Base-by-base conservation (phyloP, 139 green algal genomes). In the Coelastrella sp. region DNA sequence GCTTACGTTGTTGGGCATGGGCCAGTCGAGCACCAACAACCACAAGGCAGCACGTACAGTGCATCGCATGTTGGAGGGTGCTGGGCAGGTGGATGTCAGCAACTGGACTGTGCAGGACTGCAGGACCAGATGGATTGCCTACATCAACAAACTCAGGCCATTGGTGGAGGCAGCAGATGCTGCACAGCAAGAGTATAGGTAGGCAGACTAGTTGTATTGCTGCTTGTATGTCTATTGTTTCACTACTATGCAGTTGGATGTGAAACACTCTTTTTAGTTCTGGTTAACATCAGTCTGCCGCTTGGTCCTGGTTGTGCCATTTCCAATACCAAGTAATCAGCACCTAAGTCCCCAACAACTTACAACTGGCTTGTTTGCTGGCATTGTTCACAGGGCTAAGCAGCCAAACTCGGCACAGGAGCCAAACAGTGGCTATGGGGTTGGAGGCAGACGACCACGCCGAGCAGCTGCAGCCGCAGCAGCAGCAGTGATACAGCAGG, bases 81-180 rank as follows among this genome's bases (percentile, higher is more conserved):
- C 78, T 2, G 41, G 60, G 0, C n/a, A 63, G n/a, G 62, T 75
- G 8, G 38, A 71, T 62, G 41, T 84, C 15, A 69, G 34, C 2
- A n/a, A 43, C 17, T 84, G 78, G 78, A 76, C 78, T 17, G 78
- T 75, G 23, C 53, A 74, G 59, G 78, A 84, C 62, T 84, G 78
- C 62, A 45, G 60, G 6, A 9, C 21, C n/a, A 35, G 62, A 15
- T 84, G 78, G 78, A 27, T 69, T 30, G 38, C 60, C 1, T 84
- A 84, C 41, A 27, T 84, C 5, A 60, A 69, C 15, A 40, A 53
- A 60, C 60, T 84, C 25, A 34, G 38, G 78, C 78, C 78, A 2
- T 60, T 84, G 40, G 34, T 84, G 27, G n/a, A 63, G n/a, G 48
- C 50, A 35, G 78, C 62, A 32, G 78, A 84, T 43, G 78, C 60